A percentile compares a stretch with the other conserved stretches of the same genome.
Evolutionary conservation across 2,329 filamentous ascomycete species (phyloP).

Genomic region (Venturia nashicola): DNA sequence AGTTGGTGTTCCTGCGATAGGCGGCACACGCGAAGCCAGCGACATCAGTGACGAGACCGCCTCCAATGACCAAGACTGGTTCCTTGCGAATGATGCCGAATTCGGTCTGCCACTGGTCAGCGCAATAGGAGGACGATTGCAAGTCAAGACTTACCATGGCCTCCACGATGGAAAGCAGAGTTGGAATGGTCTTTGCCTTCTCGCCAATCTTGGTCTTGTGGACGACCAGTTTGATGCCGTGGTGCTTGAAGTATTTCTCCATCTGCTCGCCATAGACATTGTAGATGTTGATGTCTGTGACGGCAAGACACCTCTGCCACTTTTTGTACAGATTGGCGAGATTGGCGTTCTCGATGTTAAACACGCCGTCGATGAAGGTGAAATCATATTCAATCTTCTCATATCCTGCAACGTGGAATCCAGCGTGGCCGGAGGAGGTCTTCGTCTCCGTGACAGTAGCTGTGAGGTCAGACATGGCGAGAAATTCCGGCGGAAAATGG

Average conservation of each 20-base stretch:
- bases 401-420: conserved; percentile 60
- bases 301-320: conserved; percentile 54
- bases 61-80: conserved; percentile 54
- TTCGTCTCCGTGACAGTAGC: conserved; percentile 52
- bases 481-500: conserved; percentile 7
- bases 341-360: conserved; percentile 46
- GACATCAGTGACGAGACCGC: conserved; percentile 61
- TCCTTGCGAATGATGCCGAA: conserved; percentile 31
- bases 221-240: conserved; percentile 49
- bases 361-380: conserved; percentile 58
- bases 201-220: conserved; percentile 66
- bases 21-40: conserved; percentile 63
- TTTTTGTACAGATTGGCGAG: conserved; percentile 52
- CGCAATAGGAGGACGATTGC: too few relatives aligned
- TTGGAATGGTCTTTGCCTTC: conserved; percentile 63
- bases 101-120: not conserved
- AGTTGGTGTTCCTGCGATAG: conserved; percentile 62
- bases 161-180: conserved; percentile 55
- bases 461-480: conserved; percentile 56
- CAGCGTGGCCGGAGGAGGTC: conserved; percentile 23
- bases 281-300: conserved; percentile 62
- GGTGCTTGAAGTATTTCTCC: conserved; percentile 53
- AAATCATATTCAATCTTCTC: conserved; percentile 71
- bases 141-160: conserved; percentile 38
- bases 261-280: conserved; percentile 55